Evolutionary conservation across 2,329 filamentous ascomycete species (phyloP).

Genomic region (Colletotrichum brevisporum): DNA sequence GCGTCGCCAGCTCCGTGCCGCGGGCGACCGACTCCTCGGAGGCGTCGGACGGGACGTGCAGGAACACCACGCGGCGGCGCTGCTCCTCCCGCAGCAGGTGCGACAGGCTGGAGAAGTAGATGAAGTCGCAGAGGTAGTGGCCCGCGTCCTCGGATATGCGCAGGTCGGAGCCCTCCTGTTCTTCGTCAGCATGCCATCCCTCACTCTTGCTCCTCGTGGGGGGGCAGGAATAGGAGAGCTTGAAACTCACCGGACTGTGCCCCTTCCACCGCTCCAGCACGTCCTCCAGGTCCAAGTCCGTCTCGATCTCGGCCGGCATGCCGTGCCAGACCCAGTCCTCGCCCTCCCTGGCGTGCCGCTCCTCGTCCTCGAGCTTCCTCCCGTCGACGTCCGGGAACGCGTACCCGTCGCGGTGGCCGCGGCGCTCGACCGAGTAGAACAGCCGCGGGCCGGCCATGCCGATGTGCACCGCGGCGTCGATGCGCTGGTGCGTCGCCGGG

Average conservation of each 20-base stretch:
- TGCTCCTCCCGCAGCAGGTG: slow-evolving; percentile 64
- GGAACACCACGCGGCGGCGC: slow-evolving; percentile 72
- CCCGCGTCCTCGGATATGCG: slow-evolving; percentile 79
- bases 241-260: slow-evolving; percentile 63
- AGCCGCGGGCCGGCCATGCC: slow-evolving; percentile 80
- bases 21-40: slow-evolving; percentile 62
- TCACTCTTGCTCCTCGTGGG: too few relatives aligned
- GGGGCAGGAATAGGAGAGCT: too few relatives aligned
- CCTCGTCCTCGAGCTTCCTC: slow-evolving; percentile 66
- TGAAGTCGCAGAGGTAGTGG: slow-evolving; percentile 83
- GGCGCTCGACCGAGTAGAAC: slow-evolving; percentile 79
- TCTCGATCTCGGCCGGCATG: slow-evolving; percentile 68
- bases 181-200: slow-evolving; percentile 34
- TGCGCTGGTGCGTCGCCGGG: slow-evolving; percentile 54
- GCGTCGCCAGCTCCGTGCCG: slow-evolving; percentile 67
- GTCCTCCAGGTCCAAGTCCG: slow-evolving; percentile 70
- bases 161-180: slow-evolving; percentile 59
- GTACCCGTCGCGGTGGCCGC: slow-evolving; percentile 81
- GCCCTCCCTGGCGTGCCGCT: slow-evolving; percentile 49
- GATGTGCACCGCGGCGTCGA: slow-evolving; percentile 82
- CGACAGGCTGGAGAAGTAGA: slow-evolving; percentile 79
- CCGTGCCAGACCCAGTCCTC: slow-evolving; percentile 68
- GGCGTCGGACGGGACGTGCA: slow-evolving; percentile 78
- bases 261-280: slow-evolving; percentile 69
- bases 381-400: slow-evolving; percentile 78